phyloP scores from a whole-genome alignment of 2,329 filamentous ascomycete species.

The Fusarium pseudograminearum region DNA sequence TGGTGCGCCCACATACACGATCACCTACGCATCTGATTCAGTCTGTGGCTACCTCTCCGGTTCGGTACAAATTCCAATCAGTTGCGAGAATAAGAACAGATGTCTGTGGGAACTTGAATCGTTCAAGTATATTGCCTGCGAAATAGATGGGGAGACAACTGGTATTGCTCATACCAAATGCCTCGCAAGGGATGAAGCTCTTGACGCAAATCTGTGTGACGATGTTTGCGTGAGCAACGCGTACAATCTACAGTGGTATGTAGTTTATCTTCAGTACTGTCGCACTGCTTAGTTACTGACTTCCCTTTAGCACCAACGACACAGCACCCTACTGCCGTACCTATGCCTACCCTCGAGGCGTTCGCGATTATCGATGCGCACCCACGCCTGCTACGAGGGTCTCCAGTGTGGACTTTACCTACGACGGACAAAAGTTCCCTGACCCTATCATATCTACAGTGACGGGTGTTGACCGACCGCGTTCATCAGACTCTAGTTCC shows the following conservation, averaged over 20 bases:
- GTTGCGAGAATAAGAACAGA: neutral
- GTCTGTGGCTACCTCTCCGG: slow-evolving; percentile 7
- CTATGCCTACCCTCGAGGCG: neutral
- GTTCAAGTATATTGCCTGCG: neutral
- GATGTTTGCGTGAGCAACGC: slow-evolving; percentile 5
- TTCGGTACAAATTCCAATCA: neutral
- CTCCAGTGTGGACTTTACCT: neutral
- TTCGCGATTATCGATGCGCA: slow-evolving; percentile 1
- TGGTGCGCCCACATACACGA: neutral
- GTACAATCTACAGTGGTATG: neutral
- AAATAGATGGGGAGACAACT: neutral
- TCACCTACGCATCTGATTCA: neutral
- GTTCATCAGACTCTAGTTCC: neutral
- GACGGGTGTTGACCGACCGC: neutral
- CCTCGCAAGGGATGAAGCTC: neutral
- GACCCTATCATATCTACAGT: neutral
- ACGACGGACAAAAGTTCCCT: neutral
- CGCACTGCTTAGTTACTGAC: neutral
- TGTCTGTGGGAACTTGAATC: neutral
- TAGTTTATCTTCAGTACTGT: accelerated
- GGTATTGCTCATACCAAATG: neutral
- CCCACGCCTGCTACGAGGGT: neutral
- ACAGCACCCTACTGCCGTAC: neutral
- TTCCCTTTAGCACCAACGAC: neutral
- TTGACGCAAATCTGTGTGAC: neutral